phyloP scores from a whole-genome alignment of 306 rosid species.

The Purshia tridentata region DNA sequence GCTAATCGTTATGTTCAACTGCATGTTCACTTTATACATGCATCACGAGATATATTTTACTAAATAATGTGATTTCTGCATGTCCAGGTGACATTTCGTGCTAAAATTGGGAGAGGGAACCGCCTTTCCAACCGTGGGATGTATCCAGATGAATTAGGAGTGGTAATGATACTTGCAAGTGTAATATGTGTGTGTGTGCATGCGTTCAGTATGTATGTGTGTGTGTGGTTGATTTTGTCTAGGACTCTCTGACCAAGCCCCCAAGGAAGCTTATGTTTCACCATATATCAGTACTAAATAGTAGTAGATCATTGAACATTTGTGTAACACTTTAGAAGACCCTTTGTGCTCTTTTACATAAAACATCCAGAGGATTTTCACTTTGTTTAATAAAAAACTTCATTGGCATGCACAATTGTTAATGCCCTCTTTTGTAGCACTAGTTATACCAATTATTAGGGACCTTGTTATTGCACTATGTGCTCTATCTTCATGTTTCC shows the following conservation, averaged over 20 bases:
- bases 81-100: slow-evolving; percentile 88
- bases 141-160: slow-evolving; percentile 99
- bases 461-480: not conserved
- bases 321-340: not conserved
- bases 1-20: slow-evolving; percentile 9
- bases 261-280: not conserved
- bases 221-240: not conserved
- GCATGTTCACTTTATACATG: slow-evolving; percentile 1
- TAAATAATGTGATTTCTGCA: slow-evolving; percentile 14
- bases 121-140: slow-evolving; percentile 66
- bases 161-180: slow-evolving; percentile 54
- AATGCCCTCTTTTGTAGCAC: not conserved
- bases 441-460: not conserved
- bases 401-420: not conserved
- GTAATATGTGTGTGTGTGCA: not conserved
- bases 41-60: not conserved
- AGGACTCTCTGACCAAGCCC: not conserved
- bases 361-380: not conserved
- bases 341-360: not conserved
- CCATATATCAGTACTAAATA: not conserved
- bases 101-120: slow-evolving; percentile 83
- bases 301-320: not conserved
- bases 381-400: not conserved
- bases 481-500: not conserved
- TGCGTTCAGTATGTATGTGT: not conserved